phyloP scores from a whole-genome alignment of 1,284 basidiomycete genomes.

The Malassezia equina region DNA sequence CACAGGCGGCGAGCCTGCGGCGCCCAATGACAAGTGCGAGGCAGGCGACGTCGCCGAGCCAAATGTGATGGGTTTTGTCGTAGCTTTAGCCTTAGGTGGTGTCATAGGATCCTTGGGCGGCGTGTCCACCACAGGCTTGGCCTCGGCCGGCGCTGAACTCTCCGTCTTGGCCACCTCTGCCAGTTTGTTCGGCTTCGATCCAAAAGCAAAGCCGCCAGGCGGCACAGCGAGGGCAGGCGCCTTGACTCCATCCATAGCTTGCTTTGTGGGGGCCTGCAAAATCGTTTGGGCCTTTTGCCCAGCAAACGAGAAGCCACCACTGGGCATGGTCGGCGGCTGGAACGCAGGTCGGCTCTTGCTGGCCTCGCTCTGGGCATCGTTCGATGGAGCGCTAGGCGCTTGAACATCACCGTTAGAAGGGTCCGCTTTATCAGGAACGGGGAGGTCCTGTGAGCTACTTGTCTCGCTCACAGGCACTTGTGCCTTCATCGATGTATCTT shows the following conservation, averaged over 20 bases:
- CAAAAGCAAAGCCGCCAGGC: constrained; percentile 16
- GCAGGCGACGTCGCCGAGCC: constrained; percentile 4
- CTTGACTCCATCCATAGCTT: neutral
- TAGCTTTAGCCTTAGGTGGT: neutral
- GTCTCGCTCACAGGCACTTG: neutral
- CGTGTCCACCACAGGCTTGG: neutral
- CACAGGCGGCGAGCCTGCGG: neutral
- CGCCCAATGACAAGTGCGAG: neutral
- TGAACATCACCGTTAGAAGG: neutral
- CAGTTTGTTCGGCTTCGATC: neutral
- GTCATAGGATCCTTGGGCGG: neutral
- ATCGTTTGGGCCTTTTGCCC: neutral
- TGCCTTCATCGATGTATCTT: neutral
- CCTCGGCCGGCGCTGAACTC: neutral
- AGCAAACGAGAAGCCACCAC: constrained; percentile 14
- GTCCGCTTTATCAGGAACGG: neutral
- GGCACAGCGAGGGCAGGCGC: constrained; percentile 12
- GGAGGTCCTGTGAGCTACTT: neutral
- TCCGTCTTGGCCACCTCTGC: neutral
- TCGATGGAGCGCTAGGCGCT: neutral
- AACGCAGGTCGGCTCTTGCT: neutral
- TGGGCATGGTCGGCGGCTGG: neutral
- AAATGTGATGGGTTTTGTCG: constrained; percentile 12
- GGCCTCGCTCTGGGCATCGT: neutral
- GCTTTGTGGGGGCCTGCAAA: neutral